phyloP scores from a whole-genome alignment of 371 early-diverging fungal genomes.

The Batkoa obscura region DNA sequence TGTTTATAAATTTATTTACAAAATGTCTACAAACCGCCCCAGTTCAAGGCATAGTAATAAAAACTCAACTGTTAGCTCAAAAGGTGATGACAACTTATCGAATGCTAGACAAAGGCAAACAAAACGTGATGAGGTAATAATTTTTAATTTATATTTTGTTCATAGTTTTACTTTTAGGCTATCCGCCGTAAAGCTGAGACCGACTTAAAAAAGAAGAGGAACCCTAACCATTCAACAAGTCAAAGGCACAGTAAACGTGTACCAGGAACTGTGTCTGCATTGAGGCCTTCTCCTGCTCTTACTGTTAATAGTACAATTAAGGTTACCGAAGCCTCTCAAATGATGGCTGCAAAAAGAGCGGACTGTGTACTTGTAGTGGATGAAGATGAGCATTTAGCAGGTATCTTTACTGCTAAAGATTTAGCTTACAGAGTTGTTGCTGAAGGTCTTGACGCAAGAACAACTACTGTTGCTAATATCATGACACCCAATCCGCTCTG shows the following conservation, averaged over 20 bases:
- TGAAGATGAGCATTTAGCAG: conserved; percentile 72
- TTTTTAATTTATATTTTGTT: not conserved
- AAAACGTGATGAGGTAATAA: conserved; percentile 21
- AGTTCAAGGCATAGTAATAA: conserved; percentile 2
- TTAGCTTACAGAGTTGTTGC: conserved; percentile 72
- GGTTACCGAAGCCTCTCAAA: conserved; percentile 81
- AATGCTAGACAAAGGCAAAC: conserved; percentile 23
- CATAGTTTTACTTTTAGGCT: not conserved
- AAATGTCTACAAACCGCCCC: conserved; percentile 4
- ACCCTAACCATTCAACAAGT: conserved; percentile 9
- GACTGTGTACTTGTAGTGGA: conserved; percentile 88
- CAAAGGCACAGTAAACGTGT: conserved; percentile 6
- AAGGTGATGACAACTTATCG: not conserved
- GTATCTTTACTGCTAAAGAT: conserved; percentile 83
- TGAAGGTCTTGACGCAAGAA: conserved; percentile 54
- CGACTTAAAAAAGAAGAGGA: conserved; percentile 6
- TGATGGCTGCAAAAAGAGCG: conserved; percentile 96
- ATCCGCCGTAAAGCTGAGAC: conserved; percentile 4
- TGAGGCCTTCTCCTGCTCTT: conserved; percentile 69
- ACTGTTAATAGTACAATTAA: conserved; percentile 73
- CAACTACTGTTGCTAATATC: conserved; percentile 63
- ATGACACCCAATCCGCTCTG: conserved; percentile 85
- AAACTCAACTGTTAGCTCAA: not conserved
- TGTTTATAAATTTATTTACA: not conserved
- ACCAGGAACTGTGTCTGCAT: conserved; percentile 64